phyloP scores from a whole-genome alignment of 2,329 filamentous ascomycete species.

The Ascochyta viciae-villosae region DNA sequence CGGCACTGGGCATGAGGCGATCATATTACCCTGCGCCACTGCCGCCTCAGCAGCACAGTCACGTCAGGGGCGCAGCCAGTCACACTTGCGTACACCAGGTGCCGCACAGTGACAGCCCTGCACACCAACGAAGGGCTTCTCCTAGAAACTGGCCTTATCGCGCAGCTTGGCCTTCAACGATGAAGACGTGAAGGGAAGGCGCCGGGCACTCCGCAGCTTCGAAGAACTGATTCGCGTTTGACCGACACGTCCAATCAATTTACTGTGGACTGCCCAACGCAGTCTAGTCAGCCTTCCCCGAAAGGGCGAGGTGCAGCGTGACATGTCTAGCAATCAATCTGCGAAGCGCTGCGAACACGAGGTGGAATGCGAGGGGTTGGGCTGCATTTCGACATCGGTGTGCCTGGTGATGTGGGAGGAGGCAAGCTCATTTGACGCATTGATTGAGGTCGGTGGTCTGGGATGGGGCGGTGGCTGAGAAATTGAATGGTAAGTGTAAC shows the following conservation, averaged over 20 bases:
- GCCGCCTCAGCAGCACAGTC: conserved; percentile 8
- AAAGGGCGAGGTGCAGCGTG: conserved; percentile 11
- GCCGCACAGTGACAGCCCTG: neutral
- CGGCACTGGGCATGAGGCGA: conserved; percentile 6
- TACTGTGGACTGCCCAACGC: conserved; percentile 9
- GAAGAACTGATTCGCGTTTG: neutral
- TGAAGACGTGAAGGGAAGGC: neutral
- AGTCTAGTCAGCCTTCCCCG: neutral
- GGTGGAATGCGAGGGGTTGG: conserved; percentile 11
- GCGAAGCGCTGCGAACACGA: conserved; percentile 12
- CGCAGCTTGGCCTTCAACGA: neutral
- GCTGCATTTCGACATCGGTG: conserved; percentile 1
- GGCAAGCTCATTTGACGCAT: neutral
- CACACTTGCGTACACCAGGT: neutral
- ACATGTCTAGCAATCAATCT: conserved; percentile 10
- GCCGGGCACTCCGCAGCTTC: neutral
- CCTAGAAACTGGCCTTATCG: neutral
- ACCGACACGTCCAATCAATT: neutral
- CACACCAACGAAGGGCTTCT: neutral
- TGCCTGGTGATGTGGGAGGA: neutral
- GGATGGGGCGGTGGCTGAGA: neutral
- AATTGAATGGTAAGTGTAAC: neutral
- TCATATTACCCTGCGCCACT: conserved; percentile 14
- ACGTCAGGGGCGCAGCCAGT: neutral
- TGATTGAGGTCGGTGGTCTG: neutral